These are phyloP conservation scores for Xerocomellus dryophilus DNA, from an alignment of 768 basidiomycete genomes.

Conservation along the genomic window DNA sequence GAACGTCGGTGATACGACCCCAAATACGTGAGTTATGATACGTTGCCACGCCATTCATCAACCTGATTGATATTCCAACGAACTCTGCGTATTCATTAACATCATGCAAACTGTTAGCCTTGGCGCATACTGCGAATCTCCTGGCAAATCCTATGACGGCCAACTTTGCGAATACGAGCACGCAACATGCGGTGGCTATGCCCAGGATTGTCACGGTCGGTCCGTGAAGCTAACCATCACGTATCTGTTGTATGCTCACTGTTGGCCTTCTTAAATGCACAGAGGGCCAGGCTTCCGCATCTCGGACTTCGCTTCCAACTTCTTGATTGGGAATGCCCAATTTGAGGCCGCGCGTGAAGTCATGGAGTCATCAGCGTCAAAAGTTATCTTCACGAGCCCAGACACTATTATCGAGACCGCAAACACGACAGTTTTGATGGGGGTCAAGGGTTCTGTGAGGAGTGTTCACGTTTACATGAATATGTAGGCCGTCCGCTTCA, in stretches of 20 bases:
- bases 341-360: constrained; percentile 65
- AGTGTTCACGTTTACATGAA: constrained; percentile 69
- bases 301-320: constrained; percentile 75
- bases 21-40: constrained; percentile 60
- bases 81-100: not conserved
- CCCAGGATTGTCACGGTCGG: constrained; percentile 70
- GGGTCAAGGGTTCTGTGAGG: constrained; percentile 59
- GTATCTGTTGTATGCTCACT: not conserved
- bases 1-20: constrained; percentile 79
- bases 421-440: constrained; percentile 31
- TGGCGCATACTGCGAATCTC: constrained; percentile 76
- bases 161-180: constrained; percentile 64
- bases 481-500: constrained; percentile 48
- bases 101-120: constrained; percentile 35
- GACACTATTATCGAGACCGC: constrained; percentile 19
- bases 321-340: constrained; percentile 66
- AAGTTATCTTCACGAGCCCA: constrained; percentile 13
- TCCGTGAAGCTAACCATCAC: constrained; percentile 25
- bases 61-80: not conserved
- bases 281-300: constrained; percentile 75
- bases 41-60: not conserved
- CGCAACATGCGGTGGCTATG: constrained; percentile 72
- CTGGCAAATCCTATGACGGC: constrained; percentile 66
- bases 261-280: not conserved
- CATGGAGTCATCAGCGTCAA: constrained; percentile 42